Conservation (phyloP, 2,329 filamentous ascomycete genomes). For the Xylariaceae sp. region DNA sequence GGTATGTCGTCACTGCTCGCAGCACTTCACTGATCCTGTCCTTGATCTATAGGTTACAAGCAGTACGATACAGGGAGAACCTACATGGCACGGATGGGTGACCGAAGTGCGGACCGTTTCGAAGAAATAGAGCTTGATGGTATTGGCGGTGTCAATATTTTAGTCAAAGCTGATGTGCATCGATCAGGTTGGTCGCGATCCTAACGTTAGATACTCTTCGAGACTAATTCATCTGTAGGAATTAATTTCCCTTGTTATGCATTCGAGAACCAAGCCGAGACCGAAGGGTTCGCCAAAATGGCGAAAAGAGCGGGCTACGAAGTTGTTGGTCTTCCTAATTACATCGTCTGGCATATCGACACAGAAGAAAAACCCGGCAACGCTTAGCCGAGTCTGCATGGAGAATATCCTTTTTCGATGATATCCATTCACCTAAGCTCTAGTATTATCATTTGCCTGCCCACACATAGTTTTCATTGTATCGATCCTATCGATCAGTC, state of each 20-base stretch:
- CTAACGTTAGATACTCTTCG: neutral
- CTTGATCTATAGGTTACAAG: slow-evolving; percentile 72
- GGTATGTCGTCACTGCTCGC: neutral
- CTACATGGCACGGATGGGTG: slow-evolving; percentile 89
- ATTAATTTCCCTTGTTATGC: slow-evolving; percentile 98
- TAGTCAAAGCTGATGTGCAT: slow-evolving; percentile 98
- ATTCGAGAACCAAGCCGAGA: slow-evolving; percentile 99
- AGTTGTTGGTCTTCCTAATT: slow-evolving; percentile 92
- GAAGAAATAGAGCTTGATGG: slow-evolving; percentile 92
- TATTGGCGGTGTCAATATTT: slow-evolving; percentile 94
- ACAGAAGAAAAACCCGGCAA: slow-evolving; percentile 95
- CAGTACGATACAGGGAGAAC: slow-evolving; percentile 89
- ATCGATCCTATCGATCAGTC: slow-evolving; percentile 31
- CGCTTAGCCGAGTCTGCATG: slow-evolving; percentile 44
- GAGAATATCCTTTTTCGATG: slow-evolving; percentile 15
- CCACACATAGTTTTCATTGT: slow-evolving; percentile 35
- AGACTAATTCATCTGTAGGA: slow-evolving; percentile 57
- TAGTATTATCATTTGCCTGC: slow-evolving; percentile 6
- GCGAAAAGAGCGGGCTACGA: slow-evolving; percentile 93
- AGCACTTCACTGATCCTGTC: slow-evolving; percentile 22
- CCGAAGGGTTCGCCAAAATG: slow-evolving; percentile 98
- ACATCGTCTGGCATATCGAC: slow-evolving; percentile 98
- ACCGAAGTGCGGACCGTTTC: slow-evolving; percentile 91
- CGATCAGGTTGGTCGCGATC: slow-evolving; percentile 71
- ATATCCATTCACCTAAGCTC: slow-evolving; percentile 22